These are phyloP conservation scores for Colletotrichum scovillei DNA, from an alignment of 2,329 filamentous ascomycete genomes.

Conservation along the genomic window DNA sequence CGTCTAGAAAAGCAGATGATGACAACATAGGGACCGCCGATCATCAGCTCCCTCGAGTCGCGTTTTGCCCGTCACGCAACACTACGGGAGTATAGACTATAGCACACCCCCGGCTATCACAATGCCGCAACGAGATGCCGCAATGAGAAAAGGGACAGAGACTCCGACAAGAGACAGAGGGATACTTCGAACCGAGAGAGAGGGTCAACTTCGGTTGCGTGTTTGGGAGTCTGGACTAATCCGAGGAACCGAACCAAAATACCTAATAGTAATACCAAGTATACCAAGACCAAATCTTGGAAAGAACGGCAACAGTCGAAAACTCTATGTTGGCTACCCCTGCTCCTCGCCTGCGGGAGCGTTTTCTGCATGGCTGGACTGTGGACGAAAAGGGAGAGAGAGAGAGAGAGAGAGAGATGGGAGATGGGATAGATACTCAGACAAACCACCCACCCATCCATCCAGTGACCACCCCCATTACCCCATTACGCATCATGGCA, in stretches of 20 bases:
- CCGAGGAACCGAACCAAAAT: not conserved
- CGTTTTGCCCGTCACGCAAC: not conserved
- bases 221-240: not conserved
- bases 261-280: not conserved
- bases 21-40: not conserved
- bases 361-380: not conserved
- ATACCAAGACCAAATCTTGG: not conserved
- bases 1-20: not conserved
- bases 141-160: not conserved
- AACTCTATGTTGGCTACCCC: conserved; percentile 5
- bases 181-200: no score
- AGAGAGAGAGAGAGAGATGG: no score
- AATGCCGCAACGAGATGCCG: not conserved
- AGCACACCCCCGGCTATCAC: not conserved
- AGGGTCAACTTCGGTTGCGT: not conserved
- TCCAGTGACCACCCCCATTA: not conserved
- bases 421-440: not conserved
- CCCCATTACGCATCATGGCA: not conserved
- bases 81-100: not conserved
- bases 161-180: not conserved
- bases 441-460: conserved; percentile 13
- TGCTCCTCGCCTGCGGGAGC: not conserved
- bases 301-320: conserved; percentile 3
- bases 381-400: not conserved
- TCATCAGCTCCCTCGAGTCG: not conserved